Base-by-base conservation (phyloP, 768 basidiomycete genomes). In the Mycena galopus region DNA sequence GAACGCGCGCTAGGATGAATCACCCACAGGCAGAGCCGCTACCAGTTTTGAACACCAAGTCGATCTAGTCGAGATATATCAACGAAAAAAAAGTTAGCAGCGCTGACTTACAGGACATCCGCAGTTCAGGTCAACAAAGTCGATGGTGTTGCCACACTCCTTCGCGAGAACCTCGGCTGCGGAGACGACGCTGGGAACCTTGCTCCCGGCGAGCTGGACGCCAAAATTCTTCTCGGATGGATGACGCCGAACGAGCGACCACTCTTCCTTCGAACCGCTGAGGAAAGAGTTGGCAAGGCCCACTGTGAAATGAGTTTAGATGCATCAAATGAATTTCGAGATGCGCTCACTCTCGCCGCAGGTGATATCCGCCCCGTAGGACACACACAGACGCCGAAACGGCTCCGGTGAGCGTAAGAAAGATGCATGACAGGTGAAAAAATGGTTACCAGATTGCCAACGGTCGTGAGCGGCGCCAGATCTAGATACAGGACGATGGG, bases 91-190 rank as follows among this genome's bases (percentile, higher is more conserved):
- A 4, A 1, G 39, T 1, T 37, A 35, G 23, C 21, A 57, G 25
- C 16, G 11, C 8, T 12, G 23, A 19, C 57, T 29, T 17, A 72
- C 71, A 4, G 98, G 98, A 81, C 98, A 99, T 9, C 97, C 97
- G 81, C 95, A 95, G 78, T 99, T 99, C 74, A 99, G 83, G 78
- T 99, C 97, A 1, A 97, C 94, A 76, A 98, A 98, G 78, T 98
- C 96, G 27, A 98, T 82, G 23, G 87, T 86, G 16, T 87, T 84
- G 1, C 85, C 85, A 74, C 90, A 89, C 78, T 95, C 92, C 72
- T 87, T 89, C 2, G 88, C 90, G 30, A 99, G 87, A 9, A 93
- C 86, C 79, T 99, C 97, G 0, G 96, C 94, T 0, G 93, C 91
- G 0, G 95, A 88, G 0, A 92, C 94, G 67, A 99, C 87, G 4